phyloP scores from a whole-genome alignment of 371 early-diverging fungal species.

The Zychaea mexicana region DNA sequence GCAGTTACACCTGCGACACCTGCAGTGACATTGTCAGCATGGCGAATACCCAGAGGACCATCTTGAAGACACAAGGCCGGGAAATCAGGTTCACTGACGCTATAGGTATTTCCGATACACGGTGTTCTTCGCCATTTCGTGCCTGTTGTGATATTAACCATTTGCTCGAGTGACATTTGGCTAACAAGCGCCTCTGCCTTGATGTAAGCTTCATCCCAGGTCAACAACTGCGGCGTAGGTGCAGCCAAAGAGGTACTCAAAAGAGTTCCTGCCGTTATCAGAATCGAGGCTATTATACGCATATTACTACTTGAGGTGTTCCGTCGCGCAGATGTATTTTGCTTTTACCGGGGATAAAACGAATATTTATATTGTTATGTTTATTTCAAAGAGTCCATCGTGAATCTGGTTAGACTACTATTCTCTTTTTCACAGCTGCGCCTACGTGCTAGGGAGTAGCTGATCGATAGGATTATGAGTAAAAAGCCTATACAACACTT shows the following conservation, averaged over 20 bases:
- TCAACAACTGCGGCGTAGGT: slow-evolving; percentile 4
- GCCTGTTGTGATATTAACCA: slow-evolving; percentile 55
- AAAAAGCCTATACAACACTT: no score
- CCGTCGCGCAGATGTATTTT: neutral
- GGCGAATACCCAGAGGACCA: slow-evolving; percentile 52
- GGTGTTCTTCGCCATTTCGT: slow-evolving; percentile 39
- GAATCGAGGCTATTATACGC: neutral
- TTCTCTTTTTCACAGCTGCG: no score
- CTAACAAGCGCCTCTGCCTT: slow-evolving; percentile 33
- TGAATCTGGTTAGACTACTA: neutral
- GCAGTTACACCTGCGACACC: slow-evolving; percentile 57
- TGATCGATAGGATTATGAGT: no score
- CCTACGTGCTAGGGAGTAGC: no score
- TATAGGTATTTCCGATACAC: slow-evolving; percentile 55
- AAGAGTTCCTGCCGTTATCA: neutral
- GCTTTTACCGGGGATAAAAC: neutral
- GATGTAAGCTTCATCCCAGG: slow-evolving; percentile 43
- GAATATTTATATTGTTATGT: neutral
- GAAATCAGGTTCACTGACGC: slow-evolving; percentile 47
- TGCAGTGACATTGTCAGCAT: slow-evolving; percentile 40
- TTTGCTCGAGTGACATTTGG: slow-evolving; percentile 43
- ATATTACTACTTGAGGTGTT: neutral
- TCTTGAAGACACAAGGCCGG: slow-evolving; percentile 63
- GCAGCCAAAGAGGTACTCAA: neutral
- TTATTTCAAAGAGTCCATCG: neutral